A percentile compares a stretch with the other conserved stretches of the same genome.
Conservation (phyloP, 2,329 filamentous ascomycete species). For the Nemania sp. region DNA sequence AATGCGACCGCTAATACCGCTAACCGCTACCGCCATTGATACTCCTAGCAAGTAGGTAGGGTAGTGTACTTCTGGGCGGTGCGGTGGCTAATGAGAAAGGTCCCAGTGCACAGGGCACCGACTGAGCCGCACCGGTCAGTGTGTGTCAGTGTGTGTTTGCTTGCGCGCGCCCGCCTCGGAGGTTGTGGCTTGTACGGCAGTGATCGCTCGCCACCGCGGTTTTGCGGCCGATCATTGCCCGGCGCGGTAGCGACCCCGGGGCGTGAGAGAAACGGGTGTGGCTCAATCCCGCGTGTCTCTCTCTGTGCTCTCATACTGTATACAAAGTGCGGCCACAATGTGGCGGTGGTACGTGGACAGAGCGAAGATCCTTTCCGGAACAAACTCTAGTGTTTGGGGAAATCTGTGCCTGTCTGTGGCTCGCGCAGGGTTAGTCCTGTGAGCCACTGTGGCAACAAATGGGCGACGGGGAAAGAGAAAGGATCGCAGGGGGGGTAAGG, state of each 20-base stretch:
- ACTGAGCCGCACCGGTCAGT: slow-evolving; percentile 15
- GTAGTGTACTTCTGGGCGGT: no score
- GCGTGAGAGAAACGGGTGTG: slow-evolving; percentile 31
- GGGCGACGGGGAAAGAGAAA: background rate
- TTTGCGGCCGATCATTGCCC: slow-evolving; percentile 15
- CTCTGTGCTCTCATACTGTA: slow-evolving; percentile 17
- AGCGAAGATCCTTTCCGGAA: background rate
- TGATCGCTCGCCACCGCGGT: slow-evolving; percentile 22
- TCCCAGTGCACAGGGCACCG: background rate
- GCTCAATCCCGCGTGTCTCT: slow-evolving; percentile 19
- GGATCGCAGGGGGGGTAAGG: background rate
- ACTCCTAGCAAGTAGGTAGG: background rate
- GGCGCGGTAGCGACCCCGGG: slow-evolving; percentile 34
- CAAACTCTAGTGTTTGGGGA: background rate
- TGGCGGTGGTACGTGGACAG: background rate
- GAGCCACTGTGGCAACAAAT: slow-evolving; percentile 19
- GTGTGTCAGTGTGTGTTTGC: slow-evolving; percentile 6
- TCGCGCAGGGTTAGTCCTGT: slow-evolving; percentile 3
- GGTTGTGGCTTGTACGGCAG: slow-evolving; percentile 31
- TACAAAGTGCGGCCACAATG: slow-evolving; percentile 15
- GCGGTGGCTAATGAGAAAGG: background rate
- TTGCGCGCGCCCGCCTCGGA: no score
- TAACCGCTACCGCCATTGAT: background rate
- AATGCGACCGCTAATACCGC: no score
- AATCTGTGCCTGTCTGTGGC: slow-evolving; percentile 10